Base-by-base conservation (phyloP, 768 basidiomycete genomes). In the Pleurotus salmoneostramineus region DNA sequence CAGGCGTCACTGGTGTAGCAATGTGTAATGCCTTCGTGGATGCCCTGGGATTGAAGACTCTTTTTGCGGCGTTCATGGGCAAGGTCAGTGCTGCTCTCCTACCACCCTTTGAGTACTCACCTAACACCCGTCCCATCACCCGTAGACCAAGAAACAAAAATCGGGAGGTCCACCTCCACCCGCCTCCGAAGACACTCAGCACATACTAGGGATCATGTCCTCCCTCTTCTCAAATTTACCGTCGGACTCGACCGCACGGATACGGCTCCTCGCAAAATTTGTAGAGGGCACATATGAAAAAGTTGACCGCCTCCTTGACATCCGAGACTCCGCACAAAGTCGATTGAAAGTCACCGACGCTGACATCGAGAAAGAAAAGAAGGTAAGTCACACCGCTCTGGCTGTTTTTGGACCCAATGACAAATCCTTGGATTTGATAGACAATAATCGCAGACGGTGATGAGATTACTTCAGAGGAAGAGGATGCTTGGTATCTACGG, bases 261-360 rank as follows among this genome's bases (percentile, higher is more conserved):
- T 91, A 55, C 86, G 97, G 10, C 74, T 98, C 14, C 74, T 99
- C 12, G 78, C 93, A 5, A 99, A 99, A 72, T 99, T 98, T 64
- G 93, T 97, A 11, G 96, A 98, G 70, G 80, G 74, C 31, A 84
- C 89, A 54, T 99, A 97, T 66, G 94, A 95, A 68, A 98, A 99
- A 69, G 85, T 92, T 6, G 97, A 98, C 69, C 92, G 95, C 64
- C 75, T 99, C 33, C 73, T 97, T 27, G 96, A 98, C 65, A 83
- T 94, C 62, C 77, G 95, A 50, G 93, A 95, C 59, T 77, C 75
- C 40, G 85, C 91, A 2, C 77, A 79, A 40, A 73, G 71, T 6
- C 78, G 91, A 10, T 73, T 98, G 47, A 80, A 72, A 55, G 71
- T 65, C 5, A 79, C 84, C 2, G 85, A 97, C 40, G 71, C 72